A percentile compares a stretch with the other conserved stretches of the same genome.
These are phyloP conservation scores for Saturnispora silvae DNA, from an alignment of 805 yeast species.

Conservation along the genomic window DNA sequence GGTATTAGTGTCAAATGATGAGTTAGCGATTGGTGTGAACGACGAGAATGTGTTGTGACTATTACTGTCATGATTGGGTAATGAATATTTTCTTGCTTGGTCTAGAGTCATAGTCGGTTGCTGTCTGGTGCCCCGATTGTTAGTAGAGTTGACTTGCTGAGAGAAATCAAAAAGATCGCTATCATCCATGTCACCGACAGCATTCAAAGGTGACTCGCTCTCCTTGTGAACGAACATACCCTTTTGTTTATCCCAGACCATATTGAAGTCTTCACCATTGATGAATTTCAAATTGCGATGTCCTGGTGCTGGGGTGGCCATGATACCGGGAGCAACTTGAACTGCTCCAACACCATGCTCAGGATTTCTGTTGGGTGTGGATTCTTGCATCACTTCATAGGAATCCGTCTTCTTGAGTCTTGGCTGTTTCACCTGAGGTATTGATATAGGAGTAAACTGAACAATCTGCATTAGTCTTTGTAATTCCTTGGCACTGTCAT, in stretches of 20 bases:
- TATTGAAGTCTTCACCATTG: conserved; percentile 24
- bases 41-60: conserved; percentile 14
- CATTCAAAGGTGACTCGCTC: conserved; percentile 11
- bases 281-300: conserved; percentile 23
- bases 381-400: background rate
- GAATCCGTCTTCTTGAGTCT: background rate
- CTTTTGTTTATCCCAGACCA: conserved; percentile 21
- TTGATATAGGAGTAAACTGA: background rate
- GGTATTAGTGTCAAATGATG: background rate
- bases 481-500: conserved; percentile 3
- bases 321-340: conserved; percentile 5
- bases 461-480: conserved; percentile 5
- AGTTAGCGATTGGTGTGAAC: conserved; percentile 7
- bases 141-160: conserved; percentile 3
- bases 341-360: no score
- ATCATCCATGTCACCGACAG: conserved; percentile 3
- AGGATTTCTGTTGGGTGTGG: background rate
- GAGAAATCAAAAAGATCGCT: conserved; percentile 4
- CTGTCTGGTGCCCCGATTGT: conserved; percentile 1
- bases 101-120: no score
- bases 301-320: conserved; percentile 9
- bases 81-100: no score
- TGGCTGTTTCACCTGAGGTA: conserved; percentile 1
- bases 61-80: no score
- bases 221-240: conserved; percentile 18